phyloP scores from a whole-genome alignment of 2,329 filamentous ascomycete species.

The Aspergillus ibericus region DNA sequence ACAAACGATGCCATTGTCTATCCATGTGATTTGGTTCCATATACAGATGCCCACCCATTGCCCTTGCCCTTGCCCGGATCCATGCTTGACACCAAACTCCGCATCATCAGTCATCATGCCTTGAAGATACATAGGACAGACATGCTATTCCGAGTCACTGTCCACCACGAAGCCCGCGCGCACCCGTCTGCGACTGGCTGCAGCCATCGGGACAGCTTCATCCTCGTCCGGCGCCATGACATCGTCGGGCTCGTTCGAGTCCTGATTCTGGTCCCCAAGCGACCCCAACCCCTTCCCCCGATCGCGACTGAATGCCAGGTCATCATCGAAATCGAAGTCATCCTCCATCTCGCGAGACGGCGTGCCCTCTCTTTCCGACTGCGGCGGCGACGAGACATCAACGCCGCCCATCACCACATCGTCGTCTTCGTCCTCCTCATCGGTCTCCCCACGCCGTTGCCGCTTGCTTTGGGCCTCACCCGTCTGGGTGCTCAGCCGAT shows the following conservation, averaged over 20 bases:
- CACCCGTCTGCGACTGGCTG: constrained; percentile 34
- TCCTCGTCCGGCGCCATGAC: constrained; percentile 22
- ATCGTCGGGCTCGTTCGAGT: constrained; percentile 6
- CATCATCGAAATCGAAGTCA: constrained; percentile 35
- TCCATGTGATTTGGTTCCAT: background rate
- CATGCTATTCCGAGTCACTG: constrained; percentile 43
- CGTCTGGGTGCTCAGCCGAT: constrained; percentile 24
- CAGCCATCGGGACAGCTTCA: constrained; percentile 32
- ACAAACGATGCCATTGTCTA: background rate
- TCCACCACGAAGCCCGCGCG: constrained; percentile 45
- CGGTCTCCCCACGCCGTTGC: constrained; percentile 24
- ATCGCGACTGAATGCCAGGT: constrained; percentile 34
- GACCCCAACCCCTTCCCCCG: constrained; percentile 17
- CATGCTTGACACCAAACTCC: constrained; percentile 20
- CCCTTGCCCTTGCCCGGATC: constrained; percentile 7
- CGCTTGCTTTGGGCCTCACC: constrained; percentile 28
- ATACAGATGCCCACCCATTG: constrained; percentile 5
- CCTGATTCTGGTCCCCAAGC: background rate
- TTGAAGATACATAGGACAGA: constrained; percentile 1
- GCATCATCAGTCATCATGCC: constrained; percentile 28
- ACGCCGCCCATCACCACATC: constrained; percentile 34
- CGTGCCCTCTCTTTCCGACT: constrained; percentile 17
- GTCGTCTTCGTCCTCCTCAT: constrained; percentile 27
- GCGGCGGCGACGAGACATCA: constrained; percentile 20
- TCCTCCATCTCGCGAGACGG: constrained; percentile 32